Conservation (phyloP, 2,329 filamentous ascomycete genomes). For the Nothophaeocryptopus gaeumannii region DNA sequence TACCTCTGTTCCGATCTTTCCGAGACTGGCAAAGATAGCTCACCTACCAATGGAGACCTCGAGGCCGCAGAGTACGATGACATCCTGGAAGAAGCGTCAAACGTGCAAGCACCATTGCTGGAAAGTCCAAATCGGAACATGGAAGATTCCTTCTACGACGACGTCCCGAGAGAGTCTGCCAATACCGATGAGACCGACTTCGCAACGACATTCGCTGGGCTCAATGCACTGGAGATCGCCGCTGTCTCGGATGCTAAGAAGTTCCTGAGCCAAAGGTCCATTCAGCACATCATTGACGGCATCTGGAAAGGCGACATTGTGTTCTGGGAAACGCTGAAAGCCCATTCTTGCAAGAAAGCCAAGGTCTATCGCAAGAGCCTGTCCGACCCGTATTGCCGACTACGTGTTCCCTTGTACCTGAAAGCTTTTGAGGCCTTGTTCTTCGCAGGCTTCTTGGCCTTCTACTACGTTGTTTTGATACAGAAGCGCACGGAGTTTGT, state of each 20-base stretch:
- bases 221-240: conserved; percentile 86
- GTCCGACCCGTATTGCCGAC: conserved; percentile 70
- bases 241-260: conserved; percentile 78
- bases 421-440: conserved; percentile 82
- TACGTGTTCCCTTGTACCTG: conserved; percentile 77
- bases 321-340: conserved; percentile 78
- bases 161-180: conserved; percentile 16
- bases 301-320: conserved; percentile 86
- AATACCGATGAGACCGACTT: conserved; percentile 22
- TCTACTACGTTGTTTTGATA: conserved; percentile 86
- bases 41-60: conserved; percentile 18
- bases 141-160: conserved; percentile 28
- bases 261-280: conserved; percentile 74
- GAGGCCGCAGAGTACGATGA: conserved; percentile 17
- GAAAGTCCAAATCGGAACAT: conserved; percentile 10
- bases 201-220: conserved; percentile 68
- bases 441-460: conserved; percentile 69
- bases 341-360: conserved; percentile 70
- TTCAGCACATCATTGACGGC: conserved; percentile 78
- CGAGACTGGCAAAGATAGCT: conserved; percentile 8
- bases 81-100: conserved; percentile 11
- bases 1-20: conserved; percentile 73
- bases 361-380: conserved; percentile 67
- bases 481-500: conserved; percentile 64
- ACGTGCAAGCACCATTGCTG: conserved; percentile 25